phyloP scores from a whole-genome alignment of 495 filamentous ascomycete species.

The Umbilicaria muhlenbergii region DNA sequence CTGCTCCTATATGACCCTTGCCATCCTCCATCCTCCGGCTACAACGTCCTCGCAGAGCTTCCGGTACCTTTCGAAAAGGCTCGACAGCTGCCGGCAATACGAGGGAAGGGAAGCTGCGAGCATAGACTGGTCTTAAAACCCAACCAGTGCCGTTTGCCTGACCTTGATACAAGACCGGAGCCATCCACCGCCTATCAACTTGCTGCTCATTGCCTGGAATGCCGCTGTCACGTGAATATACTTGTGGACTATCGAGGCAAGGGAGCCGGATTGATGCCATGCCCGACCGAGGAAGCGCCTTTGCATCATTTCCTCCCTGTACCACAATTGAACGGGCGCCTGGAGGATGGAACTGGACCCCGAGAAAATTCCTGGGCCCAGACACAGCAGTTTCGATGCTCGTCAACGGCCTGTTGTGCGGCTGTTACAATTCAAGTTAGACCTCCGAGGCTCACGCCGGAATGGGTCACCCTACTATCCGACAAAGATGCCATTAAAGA shows the following conservation, averaged over 20 bases:
- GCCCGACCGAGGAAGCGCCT: constrained; percentile 15
- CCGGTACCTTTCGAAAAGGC: constrained; percentile 20
- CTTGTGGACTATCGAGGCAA: constrained; percentile 23
- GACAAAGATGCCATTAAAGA: constrained; percentile 36
- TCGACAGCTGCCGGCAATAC: constrained; percentile 5
- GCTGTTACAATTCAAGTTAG: constrained; percentile 37
- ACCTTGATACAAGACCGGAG: constrained; percentile 21
- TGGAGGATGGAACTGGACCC: neutral
- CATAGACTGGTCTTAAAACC: constrained; percentile 39
- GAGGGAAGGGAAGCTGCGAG: constrained; percentile 25
- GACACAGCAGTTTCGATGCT: constrained; percentile 42
- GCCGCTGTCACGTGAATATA: constrained; percentile 39
- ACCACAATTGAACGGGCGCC: constrained; percentile 12
- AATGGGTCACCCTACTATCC: constrained; percentile 37
- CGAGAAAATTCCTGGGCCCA: constrained; percentile 6
- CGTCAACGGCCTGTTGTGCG: constrained; percentile 35
- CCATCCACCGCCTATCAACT: constrained; percentile 30
- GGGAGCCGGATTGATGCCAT: constrained; percentile 2
- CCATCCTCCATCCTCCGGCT: constrained; percentile 26
- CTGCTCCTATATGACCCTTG: constrained; percentile 39
- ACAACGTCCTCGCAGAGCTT: constrained; percentile 37
- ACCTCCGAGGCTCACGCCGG: constrained; percentile 32
- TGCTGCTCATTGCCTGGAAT: constrained; percentile 38
- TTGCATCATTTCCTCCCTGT: constrained; percentile 33
- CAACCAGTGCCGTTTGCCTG: constrained; percentile 32